A percentile compares a stretch with the other conserved stretches of the same genome.
phyloP scores from a whole-genome alignment of 192 early-diverging fungal genomes.

The Helicostylum pulchrum region DNA sequence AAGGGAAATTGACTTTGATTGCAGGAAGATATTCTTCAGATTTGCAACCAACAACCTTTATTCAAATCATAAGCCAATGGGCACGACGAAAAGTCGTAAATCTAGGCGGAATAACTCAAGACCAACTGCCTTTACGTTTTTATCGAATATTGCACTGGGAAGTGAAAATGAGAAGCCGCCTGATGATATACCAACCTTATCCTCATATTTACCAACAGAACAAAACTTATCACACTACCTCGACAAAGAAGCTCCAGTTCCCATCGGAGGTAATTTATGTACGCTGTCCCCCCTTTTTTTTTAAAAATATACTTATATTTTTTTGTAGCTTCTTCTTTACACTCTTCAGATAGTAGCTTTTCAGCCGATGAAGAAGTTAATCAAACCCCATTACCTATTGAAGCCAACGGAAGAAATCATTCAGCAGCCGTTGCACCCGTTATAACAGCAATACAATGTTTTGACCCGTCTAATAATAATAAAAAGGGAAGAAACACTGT shows the following conservation, averaged over 20 bases:
- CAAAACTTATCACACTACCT: neutral
- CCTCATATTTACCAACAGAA: neutral
- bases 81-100: slow-evolving; percentile 33
- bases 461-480: neutral
- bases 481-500: slow-evolving; percentile 14
- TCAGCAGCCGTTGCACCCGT: slow-evolving; percentile 20
- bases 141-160: slow-evolving; percentile 35
- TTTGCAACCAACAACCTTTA: slow-evolving; percentile 2
- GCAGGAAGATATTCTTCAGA: slow-evolving; percentile 16
- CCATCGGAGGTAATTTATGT: neutral
- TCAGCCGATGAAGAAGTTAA: slow-evolving; percentile 23
- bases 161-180: slow-evolving; percentile 18
- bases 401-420: neutral
- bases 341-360: slow-evolving; percentile 31
- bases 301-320: neutral
- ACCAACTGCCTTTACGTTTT: slow-evolving; percentile 34
- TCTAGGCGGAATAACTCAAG: slow-evolving; percentile 32
- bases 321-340: slow-evolving; percentile 23
- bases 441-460: slow-evolving; percentile 16
- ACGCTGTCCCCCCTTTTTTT: neutral
- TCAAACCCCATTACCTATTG: slow-evolving; percentile 6
- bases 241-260: neutral
- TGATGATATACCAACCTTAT: neutral
- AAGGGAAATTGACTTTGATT: neutral
- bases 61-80: slow-evolving; percentile 22